Conservation (phyloP, 768 basidiomycete genomes). For the Psilocybe sp. region DNA sequence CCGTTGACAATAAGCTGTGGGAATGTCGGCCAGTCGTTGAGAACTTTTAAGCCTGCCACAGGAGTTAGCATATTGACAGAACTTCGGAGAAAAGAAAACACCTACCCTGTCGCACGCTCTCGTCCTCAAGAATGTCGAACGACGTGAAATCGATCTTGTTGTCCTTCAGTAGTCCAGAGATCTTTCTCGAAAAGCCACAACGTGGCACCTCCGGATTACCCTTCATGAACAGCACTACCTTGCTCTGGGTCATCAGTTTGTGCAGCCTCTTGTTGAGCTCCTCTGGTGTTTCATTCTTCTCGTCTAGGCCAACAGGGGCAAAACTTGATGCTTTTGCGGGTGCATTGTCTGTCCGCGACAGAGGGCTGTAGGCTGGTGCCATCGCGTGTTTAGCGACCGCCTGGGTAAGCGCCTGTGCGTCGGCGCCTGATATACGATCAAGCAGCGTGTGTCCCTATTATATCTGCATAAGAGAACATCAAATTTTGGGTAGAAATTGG, state of each 20-base stretch:
- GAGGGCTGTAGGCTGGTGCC: slow-evolving; percentile 34
- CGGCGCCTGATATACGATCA: slow-evolving; percentile 74
- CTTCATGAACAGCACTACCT: slow-evolving; percentile 90
- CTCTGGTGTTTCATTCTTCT: slow-evolving; percentile 53
- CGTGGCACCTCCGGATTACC: slow-evolving; percentile 73
- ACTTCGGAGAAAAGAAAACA: slow-evolving; percentile 14
- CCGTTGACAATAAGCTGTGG: slow-evolving; percentile 87
- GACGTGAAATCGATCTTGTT: slow-evolving; percentile 64
- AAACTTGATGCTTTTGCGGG: slow-evolving; percentile 30
- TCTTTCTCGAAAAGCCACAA: slow-evolving; percentile 84
- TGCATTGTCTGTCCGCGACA: slow-evolving; percentile 46
- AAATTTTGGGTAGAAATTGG: background rate
- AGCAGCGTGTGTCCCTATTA: slow-evolving; percentile 88
- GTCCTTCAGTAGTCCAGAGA: slow-evolving; percentile 63
- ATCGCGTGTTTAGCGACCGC: slow-evolving; percentile 58
- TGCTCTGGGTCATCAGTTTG: slow-evolving; percentile 72
- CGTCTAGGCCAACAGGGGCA: slow-evolving; percentile 12
- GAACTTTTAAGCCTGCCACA: slow-evolving; percentile 56
- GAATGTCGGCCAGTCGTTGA: slow-evolving; percentile 91
- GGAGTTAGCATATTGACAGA: background rate
- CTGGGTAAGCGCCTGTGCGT: slow-evolving; percentile 60
- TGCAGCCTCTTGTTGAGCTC: slow-evolving; percentile 65
- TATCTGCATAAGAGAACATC: background rate
- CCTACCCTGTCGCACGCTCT: slow-evolving; percentile 74
- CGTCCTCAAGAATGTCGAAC: slow-evolving; percentile 84